Evolutionary conservation across 2,329 filamentous ascomycete species (phyloP), one percentile per base, ranked within the genome.

Genomic region (Ophiostoma piceae): DNA sequence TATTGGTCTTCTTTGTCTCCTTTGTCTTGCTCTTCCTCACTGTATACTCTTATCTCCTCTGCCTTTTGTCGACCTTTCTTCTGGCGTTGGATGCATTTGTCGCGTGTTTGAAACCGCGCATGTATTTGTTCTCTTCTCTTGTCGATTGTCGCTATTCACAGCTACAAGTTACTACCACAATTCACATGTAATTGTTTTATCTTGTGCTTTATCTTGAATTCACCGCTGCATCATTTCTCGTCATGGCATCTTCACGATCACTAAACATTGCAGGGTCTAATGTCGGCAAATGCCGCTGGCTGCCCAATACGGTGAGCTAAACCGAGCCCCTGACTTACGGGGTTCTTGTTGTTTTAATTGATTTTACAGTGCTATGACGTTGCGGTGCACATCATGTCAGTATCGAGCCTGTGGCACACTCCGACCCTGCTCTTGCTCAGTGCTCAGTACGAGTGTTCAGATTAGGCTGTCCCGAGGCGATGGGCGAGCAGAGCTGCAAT

Each of bases 21-120:
- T 54, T 26, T 67, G 41, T 37, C 19, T 26, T n/a, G 32, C 19
- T 37, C 68, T 2, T 6, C 16, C 8, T 35, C 8, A 35, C 35
- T n/a, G 29, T 39, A 47, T 47, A 57, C 22, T 57, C n/a, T 57
- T 29, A 35, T 35, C 8, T 26, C n/a, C 47, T 35, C n/a, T 19
- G 51, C 19, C 35, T n/a, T 26, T 43, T 26, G 12, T 62, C 16
- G 29, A 37, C 39, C 14, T 54, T 65, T 14, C 26, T 62, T 32
- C 14, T 62, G 57, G 57, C 57, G 57, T 62, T 62, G 57, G 57
- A 62, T 62, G 12, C 57, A 62, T 62, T 26, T 26, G 57, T 62
- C 57, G 26, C 16, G 57, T 32, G 54, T 62, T 35, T 32, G 57
- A 62, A 32, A 35, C 57, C 57, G 57, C 57, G 26, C 11, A 62